Percentiles rank a stretch among this genome's conserved stretches.
These are phyloP conservation scores for Tremellales sp. DNA, from an alignment of 1,284 basidiomycete species.

Conservation along the genomic window DNA sequence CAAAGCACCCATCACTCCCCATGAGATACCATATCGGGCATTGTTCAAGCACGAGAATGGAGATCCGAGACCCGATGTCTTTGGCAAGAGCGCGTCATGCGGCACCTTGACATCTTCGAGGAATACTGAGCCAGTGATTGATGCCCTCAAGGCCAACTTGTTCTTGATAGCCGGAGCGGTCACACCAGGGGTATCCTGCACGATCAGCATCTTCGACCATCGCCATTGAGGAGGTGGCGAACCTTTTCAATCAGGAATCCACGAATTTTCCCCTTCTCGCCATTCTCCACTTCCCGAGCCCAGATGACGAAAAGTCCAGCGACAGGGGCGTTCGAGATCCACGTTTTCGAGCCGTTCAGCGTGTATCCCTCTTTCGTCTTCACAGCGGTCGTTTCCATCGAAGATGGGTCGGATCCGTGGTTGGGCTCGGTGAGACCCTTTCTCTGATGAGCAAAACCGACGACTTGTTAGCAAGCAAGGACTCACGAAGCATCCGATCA, in stretches of 20 bases:
- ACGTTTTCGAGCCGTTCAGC: conserved; percentile 89
- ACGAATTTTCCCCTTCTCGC: conserved; percentile 67
- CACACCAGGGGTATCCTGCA: conserved; percentile 75
- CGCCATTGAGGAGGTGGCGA: not conserved
- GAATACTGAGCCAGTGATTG: conserved; percentile 88
- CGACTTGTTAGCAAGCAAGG: not conserved
- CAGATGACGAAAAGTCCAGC: conserved; percentile 86
- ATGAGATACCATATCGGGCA: conserved; percentile 85
- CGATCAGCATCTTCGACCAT: not conserved
- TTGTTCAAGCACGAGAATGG: conserved; percentile 90
- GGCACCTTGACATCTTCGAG: conserved; percentile 76
- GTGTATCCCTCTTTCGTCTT: conserved; percentile 79
- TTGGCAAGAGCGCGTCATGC: conserved; percentile 69
- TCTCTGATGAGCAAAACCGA: not conserved
- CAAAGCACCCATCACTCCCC: conserved; percentile 90
- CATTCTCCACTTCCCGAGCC: conserved; percentile 55
- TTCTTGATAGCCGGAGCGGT: conserved; percentile 84
- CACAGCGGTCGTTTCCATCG: conserved; percentile 89
- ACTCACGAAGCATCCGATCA: conserved; percentile 87
- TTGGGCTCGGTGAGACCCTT: conserved; percentile 88
- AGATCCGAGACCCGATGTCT: conserved; percentile 68
- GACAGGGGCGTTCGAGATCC: conserved; percentile 88
- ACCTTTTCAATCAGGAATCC: conserved; percentile 91
- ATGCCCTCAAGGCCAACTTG: conserved; percentile 85
- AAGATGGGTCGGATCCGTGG: conserved; percentile 88